These are phyloP conservation scores for Suillus clintonianus DNA, from an alignment of 768 basidiomycete genomes.

Conservation along the genomic window DNA sequence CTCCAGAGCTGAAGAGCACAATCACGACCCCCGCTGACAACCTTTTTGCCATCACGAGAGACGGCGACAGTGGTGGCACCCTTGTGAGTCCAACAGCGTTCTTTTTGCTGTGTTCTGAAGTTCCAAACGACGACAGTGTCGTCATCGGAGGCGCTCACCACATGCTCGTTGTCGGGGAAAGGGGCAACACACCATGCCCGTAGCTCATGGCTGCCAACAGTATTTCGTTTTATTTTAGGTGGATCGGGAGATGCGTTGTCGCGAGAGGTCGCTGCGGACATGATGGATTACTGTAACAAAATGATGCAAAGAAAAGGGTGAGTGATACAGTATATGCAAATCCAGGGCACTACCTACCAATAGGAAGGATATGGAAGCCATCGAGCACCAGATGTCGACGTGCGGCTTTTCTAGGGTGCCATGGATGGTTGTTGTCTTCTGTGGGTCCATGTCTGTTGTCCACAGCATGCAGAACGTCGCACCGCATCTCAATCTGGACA, in stretches of 20 bases:
- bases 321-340: not conserved
- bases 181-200: conserved; percentile 1
- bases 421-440: not conserved
- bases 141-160: conserved; percentile 3
- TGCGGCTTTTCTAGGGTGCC: not conserved
- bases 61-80: conserved; percentile 22
- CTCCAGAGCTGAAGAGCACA: conserved; percentile 22
- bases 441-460: not conserved
- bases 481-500: too few species aligned
- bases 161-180: not conserved
- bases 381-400: not conserved
- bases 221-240: not conserved
- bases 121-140: not conserved
- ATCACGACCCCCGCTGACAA: conserved; percentile 25
- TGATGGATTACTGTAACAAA: not conserved
- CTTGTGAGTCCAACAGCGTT: not conserved
- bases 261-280: not conserved
- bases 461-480: too few species aligned
- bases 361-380: not conserved
- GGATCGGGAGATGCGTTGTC: not conserved
- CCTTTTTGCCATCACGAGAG: conserved; percentile 15
- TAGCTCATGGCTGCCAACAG: not conserved
- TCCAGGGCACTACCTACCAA: not conserved
- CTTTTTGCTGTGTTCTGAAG: not conserved
- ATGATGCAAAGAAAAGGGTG: not conserved